These are phyloP conservation scores for Gossypium ekmanianum DNA, from an alignment of 345 rosid species.

Conservation along the genomic window DNA sequence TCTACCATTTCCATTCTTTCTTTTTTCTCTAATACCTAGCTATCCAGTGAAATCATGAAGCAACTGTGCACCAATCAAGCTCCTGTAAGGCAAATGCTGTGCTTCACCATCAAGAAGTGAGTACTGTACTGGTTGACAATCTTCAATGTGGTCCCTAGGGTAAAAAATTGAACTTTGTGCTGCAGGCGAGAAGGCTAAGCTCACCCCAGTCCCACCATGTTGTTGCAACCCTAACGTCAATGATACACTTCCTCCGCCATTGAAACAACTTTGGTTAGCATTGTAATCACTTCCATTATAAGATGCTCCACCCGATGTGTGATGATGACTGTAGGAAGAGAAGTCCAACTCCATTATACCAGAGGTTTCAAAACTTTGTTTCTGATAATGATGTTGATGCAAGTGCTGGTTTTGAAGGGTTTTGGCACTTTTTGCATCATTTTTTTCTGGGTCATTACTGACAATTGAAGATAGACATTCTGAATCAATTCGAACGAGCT, in stretches of 20 bases:
- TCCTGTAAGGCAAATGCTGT: slow-evolving; percentile 86
- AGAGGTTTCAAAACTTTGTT: slow-evolving; percentile 32
- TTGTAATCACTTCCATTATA: slow-evolving; percentile 20
- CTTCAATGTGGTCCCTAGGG: slow-evolving; percentile 78
- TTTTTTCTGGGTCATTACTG: slow-evolving; percentile 40
- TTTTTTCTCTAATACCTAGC: background rate
- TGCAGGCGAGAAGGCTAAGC: slow-evolving; percentile 67
- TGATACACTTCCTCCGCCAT: slow-evolving; percentile 70
- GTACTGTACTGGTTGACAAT: slow-evolving; percentile 67
- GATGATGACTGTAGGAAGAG: slow-evolving; percentile 41
- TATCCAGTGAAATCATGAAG: slow-evolving; percentile 86
- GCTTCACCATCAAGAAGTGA: slow-evolving; percentile 74
- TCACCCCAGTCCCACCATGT: slow-evolving; percentile 59
- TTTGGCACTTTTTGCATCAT: slow-evolving; percentile 32
- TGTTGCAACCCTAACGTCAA: slow-evolving; percentile 93
- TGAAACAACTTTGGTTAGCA: slow-evolving; percentile 34
- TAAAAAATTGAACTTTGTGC: slow-evolving; percentile 69
- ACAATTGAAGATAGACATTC: slow-evolving; percentile 86
- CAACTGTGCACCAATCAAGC: slow-evolving; percentile 91
- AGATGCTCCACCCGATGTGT: slow-evolving; percentile 33
- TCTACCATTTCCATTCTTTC: background rate
- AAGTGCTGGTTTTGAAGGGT: slow-evolving; percentile 25
- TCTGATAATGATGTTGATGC: slow-evolving; percentile 17
- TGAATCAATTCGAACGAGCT: slow-evolving; percentile 67
- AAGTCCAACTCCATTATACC: slow-evolving; percentile 57